Evolutionary conservation across 164 flowering plant species (phyloP), one percentile per base, ranked within the genome.

Genomic region (Vitis riparia): DNA sequence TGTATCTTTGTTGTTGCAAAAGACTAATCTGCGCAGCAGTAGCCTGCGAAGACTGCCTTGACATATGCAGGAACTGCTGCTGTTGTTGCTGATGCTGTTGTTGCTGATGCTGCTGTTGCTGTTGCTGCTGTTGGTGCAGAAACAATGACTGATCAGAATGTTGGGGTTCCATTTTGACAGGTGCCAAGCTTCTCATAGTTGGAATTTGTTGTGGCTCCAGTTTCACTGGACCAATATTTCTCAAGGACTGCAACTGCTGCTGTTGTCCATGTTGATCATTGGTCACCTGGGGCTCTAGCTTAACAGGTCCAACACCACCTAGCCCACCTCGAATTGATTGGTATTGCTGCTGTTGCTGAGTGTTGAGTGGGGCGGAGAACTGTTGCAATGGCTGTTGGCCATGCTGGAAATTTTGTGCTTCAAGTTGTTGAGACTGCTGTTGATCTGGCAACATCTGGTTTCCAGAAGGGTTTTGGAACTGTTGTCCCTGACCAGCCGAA

Each of bases 101-200:
- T 17, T 80, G 84, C 60, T 84, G 90, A 66, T 84, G 89, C 19
- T 79, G 78, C 52, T 76, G 84, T 6, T 79, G 85, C 27, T 90
- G 96, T 48, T 92, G 97, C 53, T 88, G 91, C 51, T 87, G 95
- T 55, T 90, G 94, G 30, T 89, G 97, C 52, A 90, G 63, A 76
- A 80, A 88, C 77, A 88, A 69, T 11, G 96, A 85, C 68, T 81
- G 89, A 27, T 89, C 97, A 2, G 97, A 84, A 67, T 86, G 89
- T 55, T 92, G 96, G 27, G 89, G 86, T 68, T 92, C 99, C 85
- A 89, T 70, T 70, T 94, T 94, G 1, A 94, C 92, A 11, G 88
- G 79, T 0, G 83, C 78, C 68, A 87, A 62, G 67, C 73, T 72
- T 79, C 97, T 88, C 83, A 88, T 81, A 32, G 69, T 62, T 72